A percentile compares a stretch with the other conserved stretches of the same genome.
Conservation (phyloP, 2,329 filamentous ascomycete species). For the Colletotrichum phormii region DNA sequence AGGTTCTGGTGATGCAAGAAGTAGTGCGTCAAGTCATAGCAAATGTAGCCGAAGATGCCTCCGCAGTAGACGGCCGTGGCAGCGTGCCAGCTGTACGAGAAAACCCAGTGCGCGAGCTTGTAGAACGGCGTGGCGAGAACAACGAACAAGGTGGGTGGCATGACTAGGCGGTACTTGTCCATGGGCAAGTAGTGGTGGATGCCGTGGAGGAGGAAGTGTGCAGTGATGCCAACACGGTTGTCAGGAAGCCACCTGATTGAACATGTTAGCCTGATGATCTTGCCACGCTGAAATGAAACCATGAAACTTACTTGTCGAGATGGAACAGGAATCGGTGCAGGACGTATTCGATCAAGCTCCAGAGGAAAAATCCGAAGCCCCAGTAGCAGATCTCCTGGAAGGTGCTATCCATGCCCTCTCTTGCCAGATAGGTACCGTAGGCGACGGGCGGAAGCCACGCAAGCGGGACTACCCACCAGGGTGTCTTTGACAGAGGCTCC, state of each 20-base stretch:
- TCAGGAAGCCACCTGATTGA: conserved; percentile 82
- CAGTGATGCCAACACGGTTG: conserved; percentile 85
- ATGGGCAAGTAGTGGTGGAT: conserved; percentile 99
- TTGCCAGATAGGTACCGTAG: conserved; percentile 78
- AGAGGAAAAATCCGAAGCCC: conserved; percentile 78
- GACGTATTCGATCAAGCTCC: conserved; percentile 91
- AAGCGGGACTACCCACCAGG: conserved; percentile 90
- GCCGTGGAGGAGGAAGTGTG: conserved; percentile 94
- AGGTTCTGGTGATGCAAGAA: conserved; percentile 97
- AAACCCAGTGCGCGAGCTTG: conserved; percentile 85
- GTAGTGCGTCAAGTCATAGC: conserved; percentile 98
- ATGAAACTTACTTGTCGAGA: conserved; percentile 79
- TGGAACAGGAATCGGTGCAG: conserved; percentile 95
- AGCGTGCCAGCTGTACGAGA: conserved; percentile 87
- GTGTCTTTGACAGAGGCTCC: conserved; percentile 95
- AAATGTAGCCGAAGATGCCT: conserved; percentile 94
- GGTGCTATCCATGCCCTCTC: conserved; percentile 66
- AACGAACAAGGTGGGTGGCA: conserved; percentile 92
- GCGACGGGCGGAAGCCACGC: conserved; percentile 85
- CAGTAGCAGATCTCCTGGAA: conserved; percentile 70
- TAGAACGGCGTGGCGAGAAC: conserved; percentile 90
- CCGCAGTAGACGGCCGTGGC: conserved; percentile 85
- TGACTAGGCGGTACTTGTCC: conserved; percentile 96
- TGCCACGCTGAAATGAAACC: neutral
- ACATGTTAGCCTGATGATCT: conserved; percentile 44